Evolutionary conservation across 768 basidiomycete genomes (phyloP).

Genomic region (Pseudohyphozyma bogoriensis): DNA sequence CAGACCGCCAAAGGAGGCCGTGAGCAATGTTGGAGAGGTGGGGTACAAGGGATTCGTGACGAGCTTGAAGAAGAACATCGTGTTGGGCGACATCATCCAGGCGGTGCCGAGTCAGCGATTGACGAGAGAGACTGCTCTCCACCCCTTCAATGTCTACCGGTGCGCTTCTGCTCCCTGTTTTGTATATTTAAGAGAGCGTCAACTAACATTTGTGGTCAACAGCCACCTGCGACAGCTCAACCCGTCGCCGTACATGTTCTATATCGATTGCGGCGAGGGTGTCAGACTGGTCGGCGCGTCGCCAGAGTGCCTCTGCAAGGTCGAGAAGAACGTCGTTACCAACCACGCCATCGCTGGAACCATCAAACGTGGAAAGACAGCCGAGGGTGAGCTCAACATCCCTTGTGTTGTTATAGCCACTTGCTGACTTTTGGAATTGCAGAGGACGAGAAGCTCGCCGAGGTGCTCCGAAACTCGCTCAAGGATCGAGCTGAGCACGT

Average conservation of each 20-base stretch:
- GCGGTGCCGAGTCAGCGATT: slow-evolving; percentile 93
- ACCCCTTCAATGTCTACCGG: slow-evolving; percentile 96
- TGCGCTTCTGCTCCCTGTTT: background rate
- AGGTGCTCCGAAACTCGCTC: slow-evolving; percentile 65
- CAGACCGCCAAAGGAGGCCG: slow-evolving; percentile 45
- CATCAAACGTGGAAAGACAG: slow-evolving; percentile 69
- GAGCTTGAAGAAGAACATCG: slow-evolving; percentile 80
- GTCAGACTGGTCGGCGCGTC: slow-evolving; percentile 94
- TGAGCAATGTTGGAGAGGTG: slow-evolving; percentile 83
- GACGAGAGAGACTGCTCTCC: slow-evolving; percentile 68
- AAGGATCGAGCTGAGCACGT: slow-evolving; percentile 98
- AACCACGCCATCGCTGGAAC: slow-evolving; percentile 99
- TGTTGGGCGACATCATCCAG: slow-evolving; percentile 96
- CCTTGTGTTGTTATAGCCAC: background rate
- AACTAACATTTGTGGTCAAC: background rate
- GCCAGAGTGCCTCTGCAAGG: slow-evolving; percentile 94
- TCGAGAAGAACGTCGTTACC: slow-evolving; percentile 76
- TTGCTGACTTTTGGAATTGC: slow-evolving; percentile 1
- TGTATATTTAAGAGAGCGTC: background rate
- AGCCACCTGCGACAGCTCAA: slow-evolving; percentile 79
- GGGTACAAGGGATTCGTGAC: slow-evolving; percentile 91
- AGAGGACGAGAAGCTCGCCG: slow-evolving; percentile 81
- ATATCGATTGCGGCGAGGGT: slow-evolving; percentile 74
- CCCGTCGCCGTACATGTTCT: slow-evolving; percentile 99
- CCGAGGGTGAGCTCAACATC: slow-evolving; percentile 54